phyloP scores from a whole-genome alignment of 495 filamentous ascomycete species.

The Penicillium herquei region DNA sequence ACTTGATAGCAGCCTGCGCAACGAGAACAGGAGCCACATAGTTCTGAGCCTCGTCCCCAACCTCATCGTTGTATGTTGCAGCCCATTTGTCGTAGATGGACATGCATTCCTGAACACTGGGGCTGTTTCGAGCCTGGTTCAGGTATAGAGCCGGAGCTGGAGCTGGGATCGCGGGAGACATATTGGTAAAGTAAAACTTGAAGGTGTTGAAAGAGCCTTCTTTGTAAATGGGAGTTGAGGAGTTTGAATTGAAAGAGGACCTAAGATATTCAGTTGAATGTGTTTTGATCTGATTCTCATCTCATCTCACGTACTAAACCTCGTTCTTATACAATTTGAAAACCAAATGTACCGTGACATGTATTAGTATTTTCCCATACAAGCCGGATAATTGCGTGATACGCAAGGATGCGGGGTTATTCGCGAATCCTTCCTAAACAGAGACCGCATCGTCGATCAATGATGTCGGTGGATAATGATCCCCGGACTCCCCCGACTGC shows the following conservation, averaged over 20 bases:
- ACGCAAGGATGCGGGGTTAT: constrained; percentile 19
- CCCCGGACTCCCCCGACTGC: constrained; percentile 3
- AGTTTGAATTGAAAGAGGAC: not conserved
- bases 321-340: constrained; percentile 20
- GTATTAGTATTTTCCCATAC: constrained; percentile 1
- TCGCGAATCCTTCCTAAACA: constrained; percentile 8
- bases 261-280: not conserved
- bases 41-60: constrained; percentile 34
- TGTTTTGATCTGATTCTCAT: not conserved
- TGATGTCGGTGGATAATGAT: constrained; percentile 27
- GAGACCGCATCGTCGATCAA: constrained; percentile 17
- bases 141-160: constrained; percentile 21
- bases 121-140: constrained; percentile 23
- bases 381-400: constrained; percentile 19
- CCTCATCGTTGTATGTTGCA: constrained; percentile 40
- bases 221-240: not conserved
- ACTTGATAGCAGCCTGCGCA: constrained; percentile 31
- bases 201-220: not conserved
- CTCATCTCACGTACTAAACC: not conserved
- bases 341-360: not conserved
- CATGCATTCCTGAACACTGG: constrained; percentile 31
- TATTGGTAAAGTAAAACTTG: constrained; percentile 7
- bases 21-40: constrained; percentile 41
- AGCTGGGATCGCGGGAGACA: constrained; percentile 24
- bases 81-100: constrained; percentile 48